Percentiles rank a stretch among this genome's conserved stretches.
These are phyloP conservation scores for Xerocomus potaroensis DNA, from an alignment of 768 basidiomycete species.

Conservation along the genomic window DNA sequence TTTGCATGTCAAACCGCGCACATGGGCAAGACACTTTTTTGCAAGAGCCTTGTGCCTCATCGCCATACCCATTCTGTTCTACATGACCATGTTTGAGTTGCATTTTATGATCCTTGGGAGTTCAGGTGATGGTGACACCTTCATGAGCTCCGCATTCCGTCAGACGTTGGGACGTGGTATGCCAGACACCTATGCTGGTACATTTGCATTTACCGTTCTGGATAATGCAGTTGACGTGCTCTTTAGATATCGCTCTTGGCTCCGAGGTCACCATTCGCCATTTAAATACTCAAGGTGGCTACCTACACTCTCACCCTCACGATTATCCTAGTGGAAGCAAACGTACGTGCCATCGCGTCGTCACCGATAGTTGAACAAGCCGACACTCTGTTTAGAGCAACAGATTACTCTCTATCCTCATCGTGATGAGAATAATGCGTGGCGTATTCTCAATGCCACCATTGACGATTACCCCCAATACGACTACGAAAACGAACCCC, in stretches of 20 bases:
- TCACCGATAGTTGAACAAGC: background rate
- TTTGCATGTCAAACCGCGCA: conserved; percentile 63
- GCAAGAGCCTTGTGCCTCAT: conserved; percentile 92
- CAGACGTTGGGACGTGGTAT: conserved; percentile 87
- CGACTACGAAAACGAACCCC: conserved; percentile 49
- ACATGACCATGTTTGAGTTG: conserved; percentile 95
- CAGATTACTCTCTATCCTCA: conserved; percentile 99
- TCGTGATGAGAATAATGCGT: conserved; percentile 93
- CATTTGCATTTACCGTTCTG: conserved; percentile 19
- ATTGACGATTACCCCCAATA: conserved; percentile 36
- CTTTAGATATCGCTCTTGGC: conserved; percentile 76
- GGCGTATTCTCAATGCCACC: conserved; percentile 80
- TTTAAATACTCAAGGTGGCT: conserved; percentile 97
- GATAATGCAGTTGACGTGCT: background rate
- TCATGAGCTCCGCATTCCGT: conserved; percentile 99
- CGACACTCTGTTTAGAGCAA: conserved; percentile 61
- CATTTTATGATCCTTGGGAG: conserved; percentile 87
- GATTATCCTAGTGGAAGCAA: conserved; percentile 87
- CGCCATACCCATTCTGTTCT: conserved; percentile 76
- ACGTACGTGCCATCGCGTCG: conserved; percentile 48
- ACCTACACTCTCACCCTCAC: conserved; percentile 91
- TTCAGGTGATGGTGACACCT: conserved; percentile 96
- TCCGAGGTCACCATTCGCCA: conserved; percentile 83
- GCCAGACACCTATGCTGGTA: conserved; percentile 90
- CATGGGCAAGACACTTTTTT: conserved; percentile 81